Percentiles rank a stretch among this genome's conserved stretches.
Conservation (phyloP, 2,329 filamentous ascomycete genomes). For the Fusarium siculi region DNA sequence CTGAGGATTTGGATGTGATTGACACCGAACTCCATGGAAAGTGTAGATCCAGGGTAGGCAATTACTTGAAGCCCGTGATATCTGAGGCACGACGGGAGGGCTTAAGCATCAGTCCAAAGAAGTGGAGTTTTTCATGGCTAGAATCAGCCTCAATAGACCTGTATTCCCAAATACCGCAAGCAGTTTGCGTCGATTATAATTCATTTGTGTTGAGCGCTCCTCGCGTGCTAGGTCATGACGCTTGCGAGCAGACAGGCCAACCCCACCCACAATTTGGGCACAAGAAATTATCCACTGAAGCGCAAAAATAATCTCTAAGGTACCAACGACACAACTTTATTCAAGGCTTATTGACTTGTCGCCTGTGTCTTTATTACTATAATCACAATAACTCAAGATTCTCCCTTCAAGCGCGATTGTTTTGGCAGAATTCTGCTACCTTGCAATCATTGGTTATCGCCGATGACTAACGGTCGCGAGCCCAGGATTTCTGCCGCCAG, state of each 20-base stretch:
- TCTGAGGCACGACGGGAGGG: neutral
- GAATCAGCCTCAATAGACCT: too few species aligned
- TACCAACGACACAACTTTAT: neutral
- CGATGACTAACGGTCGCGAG: neutral
- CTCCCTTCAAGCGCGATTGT: neutral
- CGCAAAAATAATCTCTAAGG: neutral
- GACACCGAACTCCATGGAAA: fast-evolving
- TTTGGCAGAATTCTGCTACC: fast-evolving
- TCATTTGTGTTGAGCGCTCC: neutral
- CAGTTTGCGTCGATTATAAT: neutral
- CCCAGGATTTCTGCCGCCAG: neutral
- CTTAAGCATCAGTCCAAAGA: fast-evolving
- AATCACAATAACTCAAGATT: neutral
- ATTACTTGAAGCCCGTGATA: too few species aligned
- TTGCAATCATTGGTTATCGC: neutral
- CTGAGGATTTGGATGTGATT: neutral
- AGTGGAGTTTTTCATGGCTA: fast-evolving
- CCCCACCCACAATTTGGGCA: neutral
- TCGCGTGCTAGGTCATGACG: too few species aligned
- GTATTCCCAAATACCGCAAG: fast-evolving
- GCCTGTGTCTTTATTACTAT: fast-evolving
- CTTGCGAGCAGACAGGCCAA: neutral
- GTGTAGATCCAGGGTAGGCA: neutral
- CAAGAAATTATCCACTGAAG: neutral
- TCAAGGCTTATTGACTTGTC: fast-evolving